Percentiles rank a stretch among this genome's conserved stretches.
Evolutionary conservation across 805 yeast species (phyloP).

Genomic region (Zygosaccharomyces kombuchaensis): DNA sequence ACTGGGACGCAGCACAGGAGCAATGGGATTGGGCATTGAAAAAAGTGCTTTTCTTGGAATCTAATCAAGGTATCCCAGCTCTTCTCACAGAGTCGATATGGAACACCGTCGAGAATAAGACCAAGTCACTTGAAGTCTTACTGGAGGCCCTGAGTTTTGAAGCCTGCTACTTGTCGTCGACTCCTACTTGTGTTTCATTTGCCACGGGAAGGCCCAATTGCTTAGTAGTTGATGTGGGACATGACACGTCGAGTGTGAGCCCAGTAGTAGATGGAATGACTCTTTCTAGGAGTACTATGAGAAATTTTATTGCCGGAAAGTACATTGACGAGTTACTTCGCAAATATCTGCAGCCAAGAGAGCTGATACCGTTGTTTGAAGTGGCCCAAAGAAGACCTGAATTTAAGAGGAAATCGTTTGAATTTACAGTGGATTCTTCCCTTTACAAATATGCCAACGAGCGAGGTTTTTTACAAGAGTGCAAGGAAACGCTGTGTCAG

Average conservation of each 20-base stretch:
- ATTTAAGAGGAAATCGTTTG: conserved; percentile 26
- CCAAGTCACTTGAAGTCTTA: conserved; percentile 63
- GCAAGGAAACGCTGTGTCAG: conserved; percentile 67
- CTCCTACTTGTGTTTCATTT: conserved; percentile 85
- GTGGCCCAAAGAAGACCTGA: conserved; percentile 32
- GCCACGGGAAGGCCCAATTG: conserved; percentile 87
- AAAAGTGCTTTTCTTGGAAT: conserved; percentile 45
- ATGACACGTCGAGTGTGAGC: conserved; percentile 68
- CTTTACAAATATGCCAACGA: conserved; percentile 54
- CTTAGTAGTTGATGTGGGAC: conserved; percentile 81
- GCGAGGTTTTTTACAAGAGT: conserved; percentile 55
- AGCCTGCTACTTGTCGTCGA: conserved; percentile 74
- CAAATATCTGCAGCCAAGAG: conserved; percentile 34
- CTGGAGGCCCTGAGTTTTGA: conserved; percentile 69
- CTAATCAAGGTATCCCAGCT: conserved; percentile 47
- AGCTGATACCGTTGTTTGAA: conserved; percentile 32
- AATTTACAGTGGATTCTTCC: conserved; percentile 39
- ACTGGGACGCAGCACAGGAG: conserved; percentile 82
- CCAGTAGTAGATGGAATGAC: conserved; percentile 83
- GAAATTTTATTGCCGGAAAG: conserved; percentile 70
- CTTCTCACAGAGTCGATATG: conserved; percentile 84
- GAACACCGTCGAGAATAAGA: conserved; percentile 65
- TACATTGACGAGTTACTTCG: conserved; percentile 41
- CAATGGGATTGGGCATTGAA: conserved; percentile 65
- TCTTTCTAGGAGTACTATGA: conserved; percentile 60